A percentile compares a stretch with the other conserved stretches of the same genome.
phyloP scores from a whole-genome alignment of 1,284 basidiomycete species.

The Marasmius oreades region DNA sequence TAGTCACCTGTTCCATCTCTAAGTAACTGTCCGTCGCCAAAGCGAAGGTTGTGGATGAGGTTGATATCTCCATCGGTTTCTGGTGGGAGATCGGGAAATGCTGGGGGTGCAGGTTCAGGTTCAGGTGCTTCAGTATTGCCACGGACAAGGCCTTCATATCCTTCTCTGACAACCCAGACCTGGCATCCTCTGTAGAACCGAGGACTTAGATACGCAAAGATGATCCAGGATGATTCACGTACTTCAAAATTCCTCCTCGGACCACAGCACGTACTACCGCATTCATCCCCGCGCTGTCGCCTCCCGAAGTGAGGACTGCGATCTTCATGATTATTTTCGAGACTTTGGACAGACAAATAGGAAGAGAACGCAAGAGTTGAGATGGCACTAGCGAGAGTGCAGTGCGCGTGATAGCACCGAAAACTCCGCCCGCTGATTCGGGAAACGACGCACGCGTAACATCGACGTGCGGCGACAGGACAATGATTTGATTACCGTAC shows the following conservation, averaged over 20 bases:
- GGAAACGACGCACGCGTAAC: too few relatives aligned
- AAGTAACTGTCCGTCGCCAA: constrained; percentile 88
- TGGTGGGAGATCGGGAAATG: constrained; percentile 14
- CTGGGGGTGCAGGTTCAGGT: constrained; percentile 11
- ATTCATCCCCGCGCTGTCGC: constrained; percentile 98
- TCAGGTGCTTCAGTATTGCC: constrained; percentile 52
- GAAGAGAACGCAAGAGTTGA: too few relatives aligned
- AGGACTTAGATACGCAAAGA: constrained; percentile 10
- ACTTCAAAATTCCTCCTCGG: constrained; percentile 87
- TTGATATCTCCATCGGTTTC: constrained; percentile 32
- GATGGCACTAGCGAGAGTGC: too few relatives aligned
- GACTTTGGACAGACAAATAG: background rate
- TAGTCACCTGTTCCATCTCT: constrained; percentile 90
- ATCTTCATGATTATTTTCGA: constrained; percentile 51
- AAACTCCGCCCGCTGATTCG: too few relatives aligned
- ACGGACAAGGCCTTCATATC: constrained; percentile 91
- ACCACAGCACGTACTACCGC: constrained; percentile 91
- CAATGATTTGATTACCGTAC: too few relatives aligned
- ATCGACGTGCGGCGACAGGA: too few relatives aligned
- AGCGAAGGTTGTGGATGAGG: constrained; percentile 71
- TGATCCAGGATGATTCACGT: constrained; percentile 5
- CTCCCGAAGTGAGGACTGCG: constrained; percentile 93
- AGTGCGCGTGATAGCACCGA: too few relatives aligned
- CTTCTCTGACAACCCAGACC: constrained; percentile 92
- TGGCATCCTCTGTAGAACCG: constrained; percentile 76